Evolutionary conservation across 2,329 filamentous ascomycete genomes (phyloP).

Genomic region (Aurifilum marmelostoma): DNA sequence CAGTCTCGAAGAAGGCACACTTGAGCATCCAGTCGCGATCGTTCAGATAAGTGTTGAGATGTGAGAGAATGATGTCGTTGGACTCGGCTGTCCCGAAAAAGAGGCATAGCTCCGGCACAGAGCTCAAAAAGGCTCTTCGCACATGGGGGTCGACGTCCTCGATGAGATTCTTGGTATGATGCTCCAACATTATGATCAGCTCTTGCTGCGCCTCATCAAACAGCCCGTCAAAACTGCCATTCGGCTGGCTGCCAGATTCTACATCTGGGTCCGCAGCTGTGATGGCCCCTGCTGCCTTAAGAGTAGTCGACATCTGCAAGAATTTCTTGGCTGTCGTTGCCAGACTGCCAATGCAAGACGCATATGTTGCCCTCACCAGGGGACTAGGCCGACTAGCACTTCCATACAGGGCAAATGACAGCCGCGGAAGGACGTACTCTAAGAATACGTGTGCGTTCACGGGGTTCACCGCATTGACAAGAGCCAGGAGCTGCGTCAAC

Average conservation of each 20-base stretch:
- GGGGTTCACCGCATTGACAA: constrained; percentile 85
- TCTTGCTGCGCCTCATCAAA: constrained; percentile 88
- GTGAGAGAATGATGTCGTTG: constrained; percentile 94
- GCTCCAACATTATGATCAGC: constrained; percentile 81
- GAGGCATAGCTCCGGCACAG: constrained; percentile 88
- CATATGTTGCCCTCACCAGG: constrained; percentile 86
- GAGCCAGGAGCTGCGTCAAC: constrained; percentile 83
- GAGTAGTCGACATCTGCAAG: constrained; percentile 85
- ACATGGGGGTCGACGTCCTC: constrained; percentile 87
- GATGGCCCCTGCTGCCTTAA: constrained; percentile 81
- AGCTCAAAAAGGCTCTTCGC: constrained; percentile 85
- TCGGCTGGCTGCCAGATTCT: constrained; percentile 69
- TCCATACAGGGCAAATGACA: constrained; percentile 57
- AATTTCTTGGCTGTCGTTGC: constrained; percentile 85
- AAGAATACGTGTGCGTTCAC: constrained; percentile 72
- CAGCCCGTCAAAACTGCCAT: constrained; percentile 75
- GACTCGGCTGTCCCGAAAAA: constrained; percentile 93
- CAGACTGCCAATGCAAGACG: constrained; percentile 85
- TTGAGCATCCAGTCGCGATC: constrained; percentile 96
- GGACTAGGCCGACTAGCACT: constrained; percentile 60
- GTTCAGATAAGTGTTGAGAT: constrained; percentile 96
- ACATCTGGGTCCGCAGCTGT: constrained; percentile 77
- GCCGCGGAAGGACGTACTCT: constrained; percentile 68
- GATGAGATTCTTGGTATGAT: constrained; percentile 85
- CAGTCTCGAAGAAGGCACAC: constrained; percentile 93